These are phyloP conservation scores for Aspergillus eucalypticola DNA, from an alignment of 2,329 filamentous ascomycete species.

Conservation along the genomic window DNA sequence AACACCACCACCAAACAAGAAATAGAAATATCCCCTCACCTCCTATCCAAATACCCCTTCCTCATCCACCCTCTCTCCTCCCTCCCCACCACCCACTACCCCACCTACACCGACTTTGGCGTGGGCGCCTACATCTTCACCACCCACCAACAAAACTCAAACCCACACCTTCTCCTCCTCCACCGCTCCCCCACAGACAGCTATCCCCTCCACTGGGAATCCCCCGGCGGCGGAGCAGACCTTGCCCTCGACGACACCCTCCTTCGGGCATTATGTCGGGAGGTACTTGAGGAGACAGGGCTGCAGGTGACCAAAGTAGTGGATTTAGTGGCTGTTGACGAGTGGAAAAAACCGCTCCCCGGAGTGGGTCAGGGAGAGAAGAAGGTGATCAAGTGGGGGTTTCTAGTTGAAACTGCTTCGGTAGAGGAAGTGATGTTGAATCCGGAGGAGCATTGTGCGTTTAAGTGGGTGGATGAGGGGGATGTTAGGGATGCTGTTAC, in stretches of 20 bases:
- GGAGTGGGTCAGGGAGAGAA: slow-evolving; percentile 16
- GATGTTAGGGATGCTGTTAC: slow-evolving; percentile 25
- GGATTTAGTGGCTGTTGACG: slow-evolving; percentile 40
- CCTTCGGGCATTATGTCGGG: slow-evolving; percentile 51
- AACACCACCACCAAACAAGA: background rate
- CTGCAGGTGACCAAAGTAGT: slow-evolving; percentile 47
- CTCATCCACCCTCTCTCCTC: slow-evolving; percentile 49
- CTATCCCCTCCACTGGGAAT: slow-evolving; percentile 49
- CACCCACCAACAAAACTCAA: slow-evolving; percentile 13
- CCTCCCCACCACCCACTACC: slow-evolving; percentile 40
- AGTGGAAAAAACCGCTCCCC: slow-evolving; percentile 25
- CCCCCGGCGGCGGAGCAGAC: slow-evolving; percentile 54
- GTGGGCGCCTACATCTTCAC: background rate
- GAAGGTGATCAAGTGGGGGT: slow-evolving; percentile 36
- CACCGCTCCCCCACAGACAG: slow-evolving; percentile 45
- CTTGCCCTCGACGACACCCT: slow-evolving; percentile 46
- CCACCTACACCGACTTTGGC: slow-evolving; percentile 22
- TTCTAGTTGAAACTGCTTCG: slow-evolving; percentile 32
- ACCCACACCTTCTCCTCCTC: slow-evolving; percentile 41
- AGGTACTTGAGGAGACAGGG: slow-evolving; percentile 56
- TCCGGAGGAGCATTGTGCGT: slow-evolving; percentile 38
- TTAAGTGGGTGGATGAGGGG: slow-evolving; percentile 41
- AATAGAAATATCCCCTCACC: background rate
- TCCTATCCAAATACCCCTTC: slow-evolving; percentile 17
- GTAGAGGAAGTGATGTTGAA: slow-evolving; percentile 35